phyloP scores from a whole-genome alignment of 2,329 filamentous ascomycete genomes.

The Phoma sp. region DNA sequence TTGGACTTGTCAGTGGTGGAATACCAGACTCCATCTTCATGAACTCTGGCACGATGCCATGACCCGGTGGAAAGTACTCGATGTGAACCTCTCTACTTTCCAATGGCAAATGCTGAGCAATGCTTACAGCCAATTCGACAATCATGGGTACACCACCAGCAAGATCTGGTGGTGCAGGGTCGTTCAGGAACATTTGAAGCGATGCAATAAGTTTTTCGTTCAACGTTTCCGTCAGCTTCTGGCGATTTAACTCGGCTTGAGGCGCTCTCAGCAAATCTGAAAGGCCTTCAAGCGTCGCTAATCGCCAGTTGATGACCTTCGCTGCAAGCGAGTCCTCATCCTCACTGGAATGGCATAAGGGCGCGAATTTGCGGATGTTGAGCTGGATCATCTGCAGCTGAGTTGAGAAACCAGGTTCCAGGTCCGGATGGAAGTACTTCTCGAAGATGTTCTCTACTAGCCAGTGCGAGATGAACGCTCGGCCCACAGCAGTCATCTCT shows the following conservation, averaged over 20 bases:
- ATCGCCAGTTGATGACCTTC: slow-evolving; percentile 90
- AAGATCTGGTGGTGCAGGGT: slow-evolving; percentile 80
- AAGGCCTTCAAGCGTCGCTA: slow-evolving; percentile 92
- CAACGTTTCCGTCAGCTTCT: slow-evolving; percentile 62
- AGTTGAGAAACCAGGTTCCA: slow-evolving; percentile 76
- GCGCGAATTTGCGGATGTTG: slow-evolving; percentile 80
- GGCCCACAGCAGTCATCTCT: slow-evolving; percentile 95
- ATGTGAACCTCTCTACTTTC: slow-evolving; percentile 92
- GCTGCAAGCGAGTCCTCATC: slow-evolving; percentile 87
- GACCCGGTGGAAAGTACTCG: slow-evolving; percentile 81
- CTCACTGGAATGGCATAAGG: slow-evolving; percentile 76
- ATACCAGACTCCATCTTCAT: slow-evolving; percentile 82
- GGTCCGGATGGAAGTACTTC: slow-evolving; percentile 87
- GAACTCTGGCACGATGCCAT: slow-evolving; percentile 69
- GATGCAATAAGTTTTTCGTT: slow-evolving; percentile 73
- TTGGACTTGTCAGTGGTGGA: slow-evolving; percentile 53
- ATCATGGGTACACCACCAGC: slow-evolving; percentile 91
- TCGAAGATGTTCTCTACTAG: slow-evolving; percentile 90
- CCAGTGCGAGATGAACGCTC: slow-evolving; percentile 88
- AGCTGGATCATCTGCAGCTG: slow-evolving; percentile 86
- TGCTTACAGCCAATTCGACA: slow-evolving; percentile 84
- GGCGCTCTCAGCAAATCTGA: slow-evolving; percentile 71
- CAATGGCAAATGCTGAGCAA: slow-evolving; percentile 83
- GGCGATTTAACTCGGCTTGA: slow-evolving; percentile 69
- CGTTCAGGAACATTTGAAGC: slow-evolving; percentile 75